Percentiles rank a stretch among this genome's conserved stretches.
Evolutionary conservation across 2,329 filamentous ascomycete species (phyloP).

Genomic region (Huntiella abstrusa): DNA sequence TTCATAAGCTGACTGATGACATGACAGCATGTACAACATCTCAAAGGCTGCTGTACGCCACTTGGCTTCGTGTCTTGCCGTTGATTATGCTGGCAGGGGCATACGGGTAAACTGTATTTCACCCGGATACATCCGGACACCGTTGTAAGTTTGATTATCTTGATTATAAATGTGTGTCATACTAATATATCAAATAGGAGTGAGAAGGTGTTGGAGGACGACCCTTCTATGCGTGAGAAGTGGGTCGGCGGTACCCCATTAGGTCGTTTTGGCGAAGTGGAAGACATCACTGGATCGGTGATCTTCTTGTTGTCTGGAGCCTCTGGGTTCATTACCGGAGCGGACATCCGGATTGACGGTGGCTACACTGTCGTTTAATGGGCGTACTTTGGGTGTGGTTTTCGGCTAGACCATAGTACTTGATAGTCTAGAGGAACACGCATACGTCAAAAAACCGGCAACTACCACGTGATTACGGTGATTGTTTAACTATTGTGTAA

Average conservation of each 20-base stretch:
- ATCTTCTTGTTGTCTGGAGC: constrained; percentile 72
- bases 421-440: too few species aligned
- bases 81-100: constrained; percentile 77
- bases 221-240: constrained; percentile 71
- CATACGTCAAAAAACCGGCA: too few species aligned
- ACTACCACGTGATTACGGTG: too few species aligned
- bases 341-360: constrained; percentile 66
- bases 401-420: too few species aligned
- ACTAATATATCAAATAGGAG: constrained; percentile 35
- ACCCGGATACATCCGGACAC: constrained; percentile 91
- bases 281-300: constrained; percentile 86
- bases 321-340: constrained; percentile 49
- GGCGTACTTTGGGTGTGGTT: too few species aligned
- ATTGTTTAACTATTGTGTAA: too few species aligned
- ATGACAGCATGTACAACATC: constrained; percentile 59
- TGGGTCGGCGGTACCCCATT: constrained; percentile 87
- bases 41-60: constrained; percentile 86
- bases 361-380: constrained; percentile 49
- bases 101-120: constrained; percentile 93
- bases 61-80: constrained; percentile 68
- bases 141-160: constrained; percentile 42
- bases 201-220: constrained; percentile 84
- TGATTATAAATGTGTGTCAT: background rate
- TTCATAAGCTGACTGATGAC: background rate
- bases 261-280: constrained; percentile 81